Percentiles rank a stretch among this genome's conserved stretches.
These are phyloP conservation scores for Gracilaria gracilis DNA, from an alignment of 23 red algal species.

Conservation along the genomic window DNA sequence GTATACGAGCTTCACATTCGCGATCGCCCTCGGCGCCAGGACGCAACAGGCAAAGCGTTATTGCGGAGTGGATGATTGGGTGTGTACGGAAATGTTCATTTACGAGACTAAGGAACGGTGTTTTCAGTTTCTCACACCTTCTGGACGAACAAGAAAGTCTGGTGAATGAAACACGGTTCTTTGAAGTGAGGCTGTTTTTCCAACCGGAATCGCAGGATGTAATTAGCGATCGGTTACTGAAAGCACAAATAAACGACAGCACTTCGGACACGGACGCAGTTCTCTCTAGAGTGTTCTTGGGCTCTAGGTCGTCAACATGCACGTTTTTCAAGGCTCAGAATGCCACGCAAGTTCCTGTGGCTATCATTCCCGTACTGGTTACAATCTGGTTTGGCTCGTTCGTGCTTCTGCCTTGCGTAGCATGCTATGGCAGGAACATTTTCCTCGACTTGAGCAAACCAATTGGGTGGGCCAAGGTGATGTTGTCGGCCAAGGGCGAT, in stretches of 20 bases:
- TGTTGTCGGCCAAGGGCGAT: background rate
- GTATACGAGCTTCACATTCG: slow-evolving; percentile 15
- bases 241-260: background rate
- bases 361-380: background rate
- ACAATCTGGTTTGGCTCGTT: slow-evolving; percentile 3
- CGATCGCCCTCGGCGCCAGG: background rate
- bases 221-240: slow-evolving; percentile 11
- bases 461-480: background rate
- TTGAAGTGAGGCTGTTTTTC: slow-evolving; percentile 19
- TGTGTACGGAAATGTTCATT: background rate
- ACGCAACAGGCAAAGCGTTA: slow-evolving; percentile 1
- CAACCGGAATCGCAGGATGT: background rate
- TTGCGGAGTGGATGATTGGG: slow-evolving; percentile 10
- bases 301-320: slow-evolving; percentile 17
- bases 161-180: slow-evolving; percentile 9
- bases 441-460: slow-evolving; percentile 5
- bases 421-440: background rate
- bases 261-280: background rate
- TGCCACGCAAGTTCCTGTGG: slow-evolving; percentile 13
- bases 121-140: background rate
- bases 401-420: background rate
- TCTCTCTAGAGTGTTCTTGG: slow-evolving; percentile 11
- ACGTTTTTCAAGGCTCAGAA: background rate
- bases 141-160: background rate
- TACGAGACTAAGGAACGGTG: background rate